Conservation (phyloP, 2,329 filamentous ascomycete genomes). For the Aureobasidium sp. region DNA sequence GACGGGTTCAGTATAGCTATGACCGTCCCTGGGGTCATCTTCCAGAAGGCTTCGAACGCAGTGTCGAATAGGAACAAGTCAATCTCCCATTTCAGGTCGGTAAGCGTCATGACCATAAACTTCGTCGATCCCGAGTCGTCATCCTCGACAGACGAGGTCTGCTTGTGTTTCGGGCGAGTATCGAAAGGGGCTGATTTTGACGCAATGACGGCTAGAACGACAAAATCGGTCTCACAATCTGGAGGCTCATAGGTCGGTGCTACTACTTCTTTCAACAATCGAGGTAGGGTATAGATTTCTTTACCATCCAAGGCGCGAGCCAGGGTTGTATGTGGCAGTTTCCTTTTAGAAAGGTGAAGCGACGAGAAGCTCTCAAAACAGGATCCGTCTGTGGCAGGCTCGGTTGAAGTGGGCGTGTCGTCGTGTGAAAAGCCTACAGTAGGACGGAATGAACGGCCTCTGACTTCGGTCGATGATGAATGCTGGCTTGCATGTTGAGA, state of each 20-base stretch:
- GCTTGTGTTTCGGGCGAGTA: constrained; percentile 43
- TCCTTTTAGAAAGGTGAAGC: constrained; percentile 73
- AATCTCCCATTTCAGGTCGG: constrained; percentile 82
- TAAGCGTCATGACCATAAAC: constrained; percentile 86
- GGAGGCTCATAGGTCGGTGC: constrained; percentile 72
- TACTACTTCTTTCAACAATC: constrained; percentile 74
- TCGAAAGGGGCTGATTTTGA: constrained; percentile 77
- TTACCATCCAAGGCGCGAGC: constrained; percentile 72
- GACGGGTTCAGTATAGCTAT: constrained; percentile 86
- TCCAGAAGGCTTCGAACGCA: constrained; percentile 90
- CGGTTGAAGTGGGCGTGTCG: constrained; percentile 3
- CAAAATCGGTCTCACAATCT: constrained; percentile 80
- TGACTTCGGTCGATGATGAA: background rate
- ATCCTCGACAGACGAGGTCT: constrained; percentile 37
- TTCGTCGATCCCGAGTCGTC: constrained; percentile 53
- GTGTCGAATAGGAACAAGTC: constrained; percentile 89
- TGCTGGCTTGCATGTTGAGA: background rate
- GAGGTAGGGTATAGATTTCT: constrained; percentile 69
- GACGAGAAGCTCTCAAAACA: constrained; percentile 82
- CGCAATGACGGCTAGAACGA: constrained; percentile 81
- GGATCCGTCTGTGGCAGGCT: constrained; percentile 32
- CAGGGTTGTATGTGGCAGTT: constrained; percentile 73
- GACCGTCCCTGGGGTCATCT: constrained; percentile 82
- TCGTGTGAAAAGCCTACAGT: background rate
- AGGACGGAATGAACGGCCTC: background rate